A percentile compares a stretch with the other conserved stretches of the same genome.
Conservation (phyloP, 495 filamentous ascomycete genomes). For the Penicillium longicatenatum region DNA sequence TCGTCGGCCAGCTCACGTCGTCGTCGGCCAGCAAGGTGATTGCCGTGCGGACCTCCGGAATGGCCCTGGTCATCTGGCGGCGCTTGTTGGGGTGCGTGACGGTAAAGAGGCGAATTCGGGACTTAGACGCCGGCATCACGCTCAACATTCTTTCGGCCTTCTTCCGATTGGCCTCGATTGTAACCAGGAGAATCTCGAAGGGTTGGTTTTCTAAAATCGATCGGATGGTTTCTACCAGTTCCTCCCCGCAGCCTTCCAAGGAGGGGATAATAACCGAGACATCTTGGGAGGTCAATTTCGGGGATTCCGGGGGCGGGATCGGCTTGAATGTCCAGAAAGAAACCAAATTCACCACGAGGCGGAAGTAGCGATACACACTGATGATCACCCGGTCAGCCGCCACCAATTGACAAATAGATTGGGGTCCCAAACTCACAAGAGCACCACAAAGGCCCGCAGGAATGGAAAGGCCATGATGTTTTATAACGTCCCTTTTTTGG, state of each 20-base stretch:
- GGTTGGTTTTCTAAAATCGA: slow-evolving; percentile 59
- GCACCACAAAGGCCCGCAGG: slow-evolving; percentile 48
- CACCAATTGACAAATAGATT: neutral
- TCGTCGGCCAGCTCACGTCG: slow-evolving; percentile 81
- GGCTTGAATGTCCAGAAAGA: slow-evolving; percentile 68
- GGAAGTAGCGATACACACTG: slow-evolving; percentile 64
- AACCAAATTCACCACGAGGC: slow-evolving; percentile 64
- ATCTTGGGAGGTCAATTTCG: slow-evolving; percentile 66
- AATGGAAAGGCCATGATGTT: slow-evolving; percentile 47
- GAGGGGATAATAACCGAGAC: slow-evolving; percentile 76
- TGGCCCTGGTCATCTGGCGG: slow-evolving; percentile 77
- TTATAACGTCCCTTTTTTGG: neutral
- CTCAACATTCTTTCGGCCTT: slow-evolving; percentile 54
- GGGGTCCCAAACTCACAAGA: slow-evolving; percentile 42
- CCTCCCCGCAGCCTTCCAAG: slow-evolving; percentile 62
- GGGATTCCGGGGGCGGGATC: slow-evolving; percentile 60
- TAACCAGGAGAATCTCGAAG: slow-evolving; percentile 61
- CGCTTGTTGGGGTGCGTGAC: slow-evolving; percentile 75
- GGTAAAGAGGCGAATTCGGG: slow-evolving; percentile 52
- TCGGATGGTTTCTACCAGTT: slow-evolving; percentile 60
- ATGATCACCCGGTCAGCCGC: neutral
- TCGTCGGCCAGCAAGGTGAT: slow-evolving; percentile 86
- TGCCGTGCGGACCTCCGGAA: slow-evolving; percentile 71
- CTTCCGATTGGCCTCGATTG: slow-evolving; percentile 62
- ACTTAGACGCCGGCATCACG: slow-evolving; percentile 53